Percentiles rank a stretch among this genome's conserved stretches.
Conservation (phyloP, 129 eudicot species). For the Saussurea involucrata region DNA sequence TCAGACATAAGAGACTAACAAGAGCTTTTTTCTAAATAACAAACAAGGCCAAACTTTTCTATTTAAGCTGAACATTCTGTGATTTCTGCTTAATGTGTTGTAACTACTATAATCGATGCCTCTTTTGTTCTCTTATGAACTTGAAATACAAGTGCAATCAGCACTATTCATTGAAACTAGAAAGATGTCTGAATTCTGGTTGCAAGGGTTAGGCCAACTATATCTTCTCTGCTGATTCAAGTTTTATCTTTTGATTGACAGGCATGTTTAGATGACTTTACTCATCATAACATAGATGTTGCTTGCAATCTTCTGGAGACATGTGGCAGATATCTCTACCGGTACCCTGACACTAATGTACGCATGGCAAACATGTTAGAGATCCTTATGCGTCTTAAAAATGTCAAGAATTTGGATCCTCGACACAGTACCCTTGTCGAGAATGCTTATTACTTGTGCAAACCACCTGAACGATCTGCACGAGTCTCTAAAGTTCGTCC, state of each 20-base stretch:
- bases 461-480: slow-evolving; percentile 98
- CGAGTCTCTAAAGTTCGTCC: slow-evolving; percentile 94
- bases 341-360: slow-evolving; percentile 82
- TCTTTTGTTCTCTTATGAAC: background rate
- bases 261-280: slow-evolving; percentile 97
- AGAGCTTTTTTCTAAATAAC: too few species aligned
- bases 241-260: slow-evolving; percentile 21
- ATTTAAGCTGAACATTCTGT: background rate
- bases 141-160: background rate
- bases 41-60: too few species aligned
- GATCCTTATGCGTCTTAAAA: slow-evolving; percentile 90
- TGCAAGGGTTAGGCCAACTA: background rate
- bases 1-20: too few species aligned
- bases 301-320: slow-evolving; percentile 99
- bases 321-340: slow-evolving; percentile 92
- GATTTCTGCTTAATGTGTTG: background rate
- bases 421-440: slow-evolving; percentile 96
- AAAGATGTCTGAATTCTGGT: background rate
- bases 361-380: slow-evolving; percentile 99
- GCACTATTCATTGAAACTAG: slow-evolving; percentile 1
- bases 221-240: background rate
- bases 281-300: slow-evolving; percentile 94
- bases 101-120: background rate
- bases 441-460: slow-evolving; percentile 94
- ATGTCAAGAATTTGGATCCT: slow-evolving; percentile 94